These are phyloP conservation scores for Starmerella sirachaensis DNA, from an alignment of 805 yeast genomes.

Conservation along the genomic window DNA sequence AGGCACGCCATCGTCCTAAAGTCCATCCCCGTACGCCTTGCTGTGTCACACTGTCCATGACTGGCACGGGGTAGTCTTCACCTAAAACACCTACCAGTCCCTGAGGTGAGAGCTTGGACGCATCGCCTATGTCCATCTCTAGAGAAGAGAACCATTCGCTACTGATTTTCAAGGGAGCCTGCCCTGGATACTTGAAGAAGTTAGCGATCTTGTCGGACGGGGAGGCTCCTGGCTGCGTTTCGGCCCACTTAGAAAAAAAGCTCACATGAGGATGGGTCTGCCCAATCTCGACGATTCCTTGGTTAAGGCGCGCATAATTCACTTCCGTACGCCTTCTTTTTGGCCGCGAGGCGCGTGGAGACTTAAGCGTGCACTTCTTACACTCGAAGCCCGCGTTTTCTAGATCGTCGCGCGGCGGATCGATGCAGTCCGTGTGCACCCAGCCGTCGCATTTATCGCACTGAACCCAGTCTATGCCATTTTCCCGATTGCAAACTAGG, in stretches of 20 bases:
- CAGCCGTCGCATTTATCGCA: constrained; percentile 45
- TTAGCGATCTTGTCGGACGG: constrained; percentile 13
- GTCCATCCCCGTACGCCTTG: constrained; percentile 50
- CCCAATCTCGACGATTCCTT: constrained; percentile 34
- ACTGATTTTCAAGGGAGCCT: constrained; percentile 39
- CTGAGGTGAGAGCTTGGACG: constrained; percentile 38
- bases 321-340: constrained; percentile 43
- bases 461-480: constrained; percentile 37
- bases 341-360: constrained; percentile 31
- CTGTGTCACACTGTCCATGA: constrained; percentile 82
- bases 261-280: constrained; percentile 17
- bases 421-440: constrained; percentile 44
- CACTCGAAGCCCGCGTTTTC: constrained; percentile 32
- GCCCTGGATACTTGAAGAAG: background rate
- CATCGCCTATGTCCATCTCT: constrained; percentile 50
- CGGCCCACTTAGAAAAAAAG: constrained; percentile 11
- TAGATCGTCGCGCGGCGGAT: constrained; percentile 31
- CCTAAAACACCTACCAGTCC: constrained; percentile 52
- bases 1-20: constrained; percentile 61
- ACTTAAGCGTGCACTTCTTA: constrained; percentile 45
- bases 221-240: constrained; percentile 31
- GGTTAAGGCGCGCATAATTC: constrained; percentile 69
- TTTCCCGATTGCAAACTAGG: constrained; percentile 1
- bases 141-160: constrained; percentile 25
- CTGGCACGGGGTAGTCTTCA: constrained; percentile 52